Base-by-base conservation (phyloP, 495 filamentous ascomycete species). In the Entonaema liquescens region DNA sequence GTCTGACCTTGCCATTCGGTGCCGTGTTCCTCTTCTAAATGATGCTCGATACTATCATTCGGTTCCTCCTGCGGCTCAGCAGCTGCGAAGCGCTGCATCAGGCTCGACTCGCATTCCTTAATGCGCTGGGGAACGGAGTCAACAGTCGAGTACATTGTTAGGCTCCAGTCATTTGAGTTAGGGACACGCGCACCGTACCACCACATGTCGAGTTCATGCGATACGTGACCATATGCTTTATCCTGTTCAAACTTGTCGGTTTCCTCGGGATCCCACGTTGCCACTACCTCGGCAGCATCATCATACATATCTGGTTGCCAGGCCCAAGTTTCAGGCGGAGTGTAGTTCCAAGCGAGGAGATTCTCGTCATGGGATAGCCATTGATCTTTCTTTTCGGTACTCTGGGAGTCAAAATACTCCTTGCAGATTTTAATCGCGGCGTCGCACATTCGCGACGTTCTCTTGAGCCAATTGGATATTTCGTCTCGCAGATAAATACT, bases 141-240 rank as follows among this genome's bases (percentile, higher is more conserved):
- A 35, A 85, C 80, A 28, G 83, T 80, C 7, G 84, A 82, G 23
- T 69, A 76, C 83, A 86, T 86, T 1, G 79, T 79, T 0, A 84
- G 78, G 35, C 82, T 80, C 84, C 84, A 87, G 38, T 81, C 81
- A 9, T 83, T 84, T 63, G 82, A 82, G 64, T 88, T 87, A 0
- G 80, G 81, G 66, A 86, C 83, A 35, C 85, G 81, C 57, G 81
- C 84, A 59, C 80, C 80, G 57, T 82, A 79, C 86, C 86, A 88
- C 85, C 85, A 88, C 8, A 78, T 79, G 70, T 88, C 85, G 33
- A 88, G 80, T 67, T 88, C 86, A 31, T 84, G 81, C 23, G 85
- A 88, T 5, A 88, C 86, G 36, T 84, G 80, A 26, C 84, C 84
- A 67, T 87, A 87, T 17, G 74, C 67, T 47, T 75, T 77, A 64